Evolutionary conservation across 2,329 filamentous ascomycete species (phyloP).

Genomic region (Ceratocystis alfenasii): DNA sequence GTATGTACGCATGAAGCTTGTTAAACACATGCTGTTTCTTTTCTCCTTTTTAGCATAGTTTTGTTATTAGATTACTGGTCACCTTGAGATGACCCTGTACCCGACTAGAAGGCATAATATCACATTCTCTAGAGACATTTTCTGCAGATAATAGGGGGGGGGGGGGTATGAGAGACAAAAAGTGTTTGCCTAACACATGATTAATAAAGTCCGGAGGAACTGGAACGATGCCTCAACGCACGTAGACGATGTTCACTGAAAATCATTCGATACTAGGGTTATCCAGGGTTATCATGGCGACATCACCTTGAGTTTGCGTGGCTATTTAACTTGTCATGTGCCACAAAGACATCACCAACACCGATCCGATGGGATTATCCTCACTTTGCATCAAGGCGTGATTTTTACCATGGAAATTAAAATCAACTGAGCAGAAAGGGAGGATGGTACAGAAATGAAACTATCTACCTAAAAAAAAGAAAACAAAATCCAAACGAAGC

Average conservation of each 20-base stretch:
- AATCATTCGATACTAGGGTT: too few relatives aligned
- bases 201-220: background rate
- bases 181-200: too few relatives aligned
- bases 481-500: slow-evolving; percentile 1
- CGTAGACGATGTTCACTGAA: too few relatives aligned
- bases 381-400: too few relatives aligned
- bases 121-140: background rate
- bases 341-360: too few relatives aligned
- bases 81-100: background rate
- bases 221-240: background rate
- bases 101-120: background rate
- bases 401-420: too few relatives aligned
- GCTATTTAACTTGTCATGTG: too few relatives aligned
- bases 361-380: too few relatives aligned
- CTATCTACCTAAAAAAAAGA: slow-evolving; percentile 1
- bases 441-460: background rate
- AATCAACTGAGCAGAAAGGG: background rate
- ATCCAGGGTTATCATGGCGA: too few relatives aligned
- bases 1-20: background rate
- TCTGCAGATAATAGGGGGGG: background rate
- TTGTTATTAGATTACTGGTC: background rate
- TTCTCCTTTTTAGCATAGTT: background rate
- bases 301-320: too few relatives aligned
- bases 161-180: background rate
- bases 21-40: background rate